Evolutionary conservation across 257 asterid genomes (phyloP).

Genomic region (Orobanche coerulescens): DNA sequence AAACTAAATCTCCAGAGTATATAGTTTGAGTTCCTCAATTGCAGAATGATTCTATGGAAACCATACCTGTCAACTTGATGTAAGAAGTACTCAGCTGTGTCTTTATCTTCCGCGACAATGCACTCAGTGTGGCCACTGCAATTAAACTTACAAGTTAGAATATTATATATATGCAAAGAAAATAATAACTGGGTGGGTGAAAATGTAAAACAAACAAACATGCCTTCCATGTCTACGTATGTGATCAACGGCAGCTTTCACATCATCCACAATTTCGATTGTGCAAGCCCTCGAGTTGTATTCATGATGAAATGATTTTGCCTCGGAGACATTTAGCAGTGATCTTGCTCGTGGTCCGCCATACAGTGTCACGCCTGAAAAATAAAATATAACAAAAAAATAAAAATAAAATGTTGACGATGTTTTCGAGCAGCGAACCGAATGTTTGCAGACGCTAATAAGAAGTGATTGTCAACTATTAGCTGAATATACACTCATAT

Average conservation of each 20-base stretch:
- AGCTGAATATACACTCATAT: too few relatives aligned
- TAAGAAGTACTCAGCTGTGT: constrained; percentile 27
- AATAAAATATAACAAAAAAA: not conserved
- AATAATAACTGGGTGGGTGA: not conserved
- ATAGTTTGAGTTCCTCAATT: not conserved
- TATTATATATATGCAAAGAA: not conserved
- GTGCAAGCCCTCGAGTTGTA: constrained; percentile 53
- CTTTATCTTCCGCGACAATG: constrained; percentile 30
- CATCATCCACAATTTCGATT: constrained; percentile 46
- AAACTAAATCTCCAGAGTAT: not conserved
- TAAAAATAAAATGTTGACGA: too few relatives aligned
- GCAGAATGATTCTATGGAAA: not conserved
- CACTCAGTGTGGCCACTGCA: constrained; percentile 41
- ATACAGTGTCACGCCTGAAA: constrained; percentile 39
- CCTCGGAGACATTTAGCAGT: constrained; percentile 25
- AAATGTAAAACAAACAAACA: constrained; percentile 10
- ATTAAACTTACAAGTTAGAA: not conserved
- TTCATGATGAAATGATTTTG: constrained; percentile 44
- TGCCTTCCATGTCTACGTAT: constrained; percentile 54
- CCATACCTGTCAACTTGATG: constrained; percentile 34
- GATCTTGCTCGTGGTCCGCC: constrained; percentile 58
- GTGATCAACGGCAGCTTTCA: constrained; percentile 43
- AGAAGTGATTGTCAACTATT: too few relatives aligned
- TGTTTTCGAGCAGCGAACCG: too few relatives aligned
- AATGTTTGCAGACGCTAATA: too few relatives aligned